A percentile compares a stretch with the other conserved stretches of the same genome.
These are phyloP conservation scores for Termitomyces sp. DNA, from an alignment of 768 basidiomycete genomes.

Conservation along the genomic window DNA sequence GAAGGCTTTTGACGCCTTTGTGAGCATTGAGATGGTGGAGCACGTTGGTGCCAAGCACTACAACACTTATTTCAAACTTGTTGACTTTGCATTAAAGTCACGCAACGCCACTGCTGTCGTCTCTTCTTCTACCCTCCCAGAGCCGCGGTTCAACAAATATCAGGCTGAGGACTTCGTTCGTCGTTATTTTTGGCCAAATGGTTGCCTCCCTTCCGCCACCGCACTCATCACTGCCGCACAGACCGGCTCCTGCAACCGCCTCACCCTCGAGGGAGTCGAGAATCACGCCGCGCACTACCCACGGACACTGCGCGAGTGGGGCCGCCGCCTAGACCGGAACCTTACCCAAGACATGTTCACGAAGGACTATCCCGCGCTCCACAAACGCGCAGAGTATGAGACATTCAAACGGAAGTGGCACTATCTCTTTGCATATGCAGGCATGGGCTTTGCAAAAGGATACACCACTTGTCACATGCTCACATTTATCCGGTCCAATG, in stretches of 20 bases:
- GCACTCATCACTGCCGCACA: constrained; percentile 74
- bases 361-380: constrained; percentile 56
- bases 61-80: constrained; percentile 67
- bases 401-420: constrained; percentile 78
- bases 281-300: constrained; percentile 88
- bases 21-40: constrained; percentile 83
- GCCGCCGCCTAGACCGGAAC: constrained; percentile 67
- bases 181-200: constrained; percentile 86
- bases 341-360: constrained; percentile 53
- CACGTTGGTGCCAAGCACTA: constrained; percentile 57
- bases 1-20: constrained; percentile 74
- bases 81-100: constrained; percentile 72
- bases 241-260: constrained; percentile 63
- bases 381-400: constrained; percentile 53
- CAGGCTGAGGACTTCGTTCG: constrained; percentile 87
- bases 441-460: constrained; percentile 73
- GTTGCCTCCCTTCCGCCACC: constrained; percentile 82
- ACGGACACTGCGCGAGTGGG: constrained; percentile 89
- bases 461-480: constrained; percentile 84
- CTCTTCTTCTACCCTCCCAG: constrained; percentile 68
- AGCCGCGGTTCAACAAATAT: constrained; percentile 62
- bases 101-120: constrained; percentile 64
- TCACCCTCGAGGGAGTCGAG: constrained; percentile 80
- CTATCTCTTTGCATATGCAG: constrained; percentile 80
- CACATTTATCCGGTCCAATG: constrained; percentile 63